These are phyloP conservation scores for Chlorella vulgaris DNA, from an alignment of 139 green algal genomes.

Conservation along the genomic window DNA sequence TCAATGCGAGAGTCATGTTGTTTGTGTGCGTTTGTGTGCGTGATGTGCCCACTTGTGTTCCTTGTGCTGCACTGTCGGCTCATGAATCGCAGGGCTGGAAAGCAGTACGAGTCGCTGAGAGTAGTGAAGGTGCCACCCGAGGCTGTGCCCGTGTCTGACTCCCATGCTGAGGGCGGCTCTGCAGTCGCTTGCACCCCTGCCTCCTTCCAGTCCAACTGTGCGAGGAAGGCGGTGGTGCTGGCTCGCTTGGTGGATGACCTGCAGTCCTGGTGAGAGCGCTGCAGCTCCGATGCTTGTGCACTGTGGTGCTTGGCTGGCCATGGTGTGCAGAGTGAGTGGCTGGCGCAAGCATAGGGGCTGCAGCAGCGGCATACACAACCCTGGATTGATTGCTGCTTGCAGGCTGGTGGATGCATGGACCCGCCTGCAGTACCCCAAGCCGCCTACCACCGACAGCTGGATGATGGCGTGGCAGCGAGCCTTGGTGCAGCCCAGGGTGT, in stretches of 20 bases:
- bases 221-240: slow-evolving; percentile 43
- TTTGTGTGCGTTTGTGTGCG: too few species aligned
- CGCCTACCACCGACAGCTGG: background rate
- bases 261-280: slow-evolving; percentile 21
- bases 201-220: slow-evolving; percentile 35
- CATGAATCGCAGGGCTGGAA: slow-evolving; percentile 6
- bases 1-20: too few species aligned
- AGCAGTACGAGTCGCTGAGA: slow-evolving; percentile 5
- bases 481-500: background rate
- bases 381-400: too few species aligned
- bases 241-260: slow-evolving; percentile 37
- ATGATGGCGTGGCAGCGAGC: background rate
- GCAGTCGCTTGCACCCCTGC: background rate
- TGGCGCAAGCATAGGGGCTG: too few species aligned
- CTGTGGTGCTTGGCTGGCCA: too few species aligned
- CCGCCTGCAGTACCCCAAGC: background rate
- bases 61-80: background rate
- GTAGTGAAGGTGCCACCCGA: background rate
- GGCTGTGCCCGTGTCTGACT: too few species aligned
- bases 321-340: too few species aligned
- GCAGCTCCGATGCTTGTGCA: too few species aligned
- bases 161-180: background rate
- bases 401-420: slow-evolving; percentile 29
- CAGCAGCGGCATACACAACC: too few species aligned
- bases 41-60: background rate